Evolutionary conservation across 1,284 basidiomycete species (phyloP).

Genomic region (Xanthoconium separans): DNA sequence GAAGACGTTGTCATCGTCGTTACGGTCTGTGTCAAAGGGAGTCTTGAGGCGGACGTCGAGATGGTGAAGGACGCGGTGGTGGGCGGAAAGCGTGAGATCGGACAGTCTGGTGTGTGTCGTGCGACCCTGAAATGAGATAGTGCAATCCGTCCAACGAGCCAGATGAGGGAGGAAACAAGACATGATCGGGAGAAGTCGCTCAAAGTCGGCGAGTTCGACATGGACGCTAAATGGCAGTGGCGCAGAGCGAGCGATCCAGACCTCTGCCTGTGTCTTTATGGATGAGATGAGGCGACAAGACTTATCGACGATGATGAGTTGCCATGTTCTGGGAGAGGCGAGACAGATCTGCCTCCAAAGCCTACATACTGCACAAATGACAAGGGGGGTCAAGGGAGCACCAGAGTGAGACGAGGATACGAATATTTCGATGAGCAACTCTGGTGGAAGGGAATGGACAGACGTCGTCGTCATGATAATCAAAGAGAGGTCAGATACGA

Average conservation of each 20-base stretch:
- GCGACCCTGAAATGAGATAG: conserved; percentile 33
- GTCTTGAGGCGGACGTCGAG: conserved; percentile 23
- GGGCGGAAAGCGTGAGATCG: conserved; percentile 18
- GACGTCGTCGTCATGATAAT: neutral
- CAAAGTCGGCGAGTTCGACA: conserved; percentile 46
- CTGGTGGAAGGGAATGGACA: conserved; percentile 48
- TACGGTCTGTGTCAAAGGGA: conserved; percentile 28
- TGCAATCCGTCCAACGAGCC: conserved; percentile 53
- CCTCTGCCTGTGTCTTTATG: conserved; percentile 45
- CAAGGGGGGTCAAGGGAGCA: conserved; percentile 45
- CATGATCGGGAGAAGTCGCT: conserved; percentile 58
- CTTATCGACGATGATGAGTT: conserved; percentile 50
- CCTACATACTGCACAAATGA: conserved; percentile 50
- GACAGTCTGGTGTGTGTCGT: conserved; percentile 18
- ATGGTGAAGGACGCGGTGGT: conserved; percentile 28
- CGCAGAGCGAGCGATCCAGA: conserved; percentile 54
- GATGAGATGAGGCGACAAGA: conserved; percentile 32
- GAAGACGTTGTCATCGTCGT: conserved; percentile 33
- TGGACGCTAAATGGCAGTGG: conserved; percentile 56
- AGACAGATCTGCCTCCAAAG: conserved; percentile 53
- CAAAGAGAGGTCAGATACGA: too few species aligned
- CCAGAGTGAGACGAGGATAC: conserved; percentile 39
- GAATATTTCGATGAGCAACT: conserved; percentile 66
- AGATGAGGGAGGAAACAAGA: conserved; percentile 57
- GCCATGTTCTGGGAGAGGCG: conserved; percentile 59